These are phyloP conservation scores for Gremmenia infestans DNA, from an alignment of 2,329 filamentous ascomycete species.

Conservation along the genomic window DNA sequence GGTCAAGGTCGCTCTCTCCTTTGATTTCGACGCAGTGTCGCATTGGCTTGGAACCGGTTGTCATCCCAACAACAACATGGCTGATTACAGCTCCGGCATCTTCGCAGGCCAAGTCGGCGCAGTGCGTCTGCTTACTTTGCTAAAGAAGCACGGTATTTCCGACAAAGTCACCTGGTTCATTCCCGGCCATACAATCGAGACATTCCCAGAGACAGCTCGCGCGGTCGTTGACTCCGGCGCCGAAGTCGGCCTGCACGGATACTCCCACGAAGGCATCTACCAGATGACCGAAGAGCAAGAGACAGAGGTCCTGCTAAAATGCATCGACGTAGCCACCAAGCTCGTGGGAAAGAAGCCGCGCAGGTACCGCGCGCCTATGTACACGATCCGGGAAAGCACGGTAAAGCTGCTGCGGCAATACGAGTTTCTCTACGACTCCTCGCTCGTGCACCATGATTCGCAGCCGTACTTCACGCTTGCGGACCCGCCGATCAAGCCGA, in stretches of 20 bases:
- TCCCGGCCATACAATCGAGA: slow-evolving; percentile 33
- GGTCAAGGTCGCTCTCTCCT: too few species aligned
- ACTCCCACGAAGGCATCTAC: slow-evolving; percentile 36
- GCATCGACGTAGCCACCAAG: not conserved
- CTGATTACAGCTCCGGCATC: slow-evolving; percentile 3
- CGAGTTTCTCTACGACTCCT: slow-evolving; percentile 38
- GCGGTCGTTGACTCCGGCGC: slow-evolving; percentile 39
- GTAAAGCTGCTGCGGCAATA: slow-evolving; percentile 42
- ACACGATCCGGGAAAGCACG: slow-evolving; percentile 42
- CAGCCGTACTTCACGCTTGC: slow-evolving; percentile 34
- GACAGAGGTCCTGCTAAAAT: slow-evolving; percentile 36
- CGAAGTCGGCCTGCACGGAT: slow-evolving; percentile 38
- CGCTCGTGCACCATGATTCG: slow-evolving; percentile 44
- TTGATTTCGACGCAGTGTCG: too few species aligned
- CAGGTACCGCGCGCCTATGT: slow-evolving; percentile 44
- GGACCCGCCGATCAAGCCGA: slow-evolving; percentile 17
- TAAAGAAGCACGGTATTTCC: slow-evolving; percentile 35
- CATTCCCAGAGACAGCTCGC: slow-evolving; percentile 15
- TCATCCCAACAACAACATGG: too few species aligned
- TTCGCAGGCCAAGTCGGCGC: slow-evolving; percentile 24
- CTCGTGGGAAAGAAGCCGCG: slow-evolving; percentile 39
- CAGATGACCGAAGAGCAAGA: slow-evolving; percentile 41
- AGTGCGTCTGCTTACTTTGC: slow-evolving; percentile 35
- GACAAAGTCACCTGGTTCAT: slow-evolving; percentile 37
- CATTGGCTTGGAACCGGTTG: too few species aligned